Evolutionary conservation across 129 eudicot genomes (phyloP).

Genomic region (Flaveria ramosissima): DNA sequence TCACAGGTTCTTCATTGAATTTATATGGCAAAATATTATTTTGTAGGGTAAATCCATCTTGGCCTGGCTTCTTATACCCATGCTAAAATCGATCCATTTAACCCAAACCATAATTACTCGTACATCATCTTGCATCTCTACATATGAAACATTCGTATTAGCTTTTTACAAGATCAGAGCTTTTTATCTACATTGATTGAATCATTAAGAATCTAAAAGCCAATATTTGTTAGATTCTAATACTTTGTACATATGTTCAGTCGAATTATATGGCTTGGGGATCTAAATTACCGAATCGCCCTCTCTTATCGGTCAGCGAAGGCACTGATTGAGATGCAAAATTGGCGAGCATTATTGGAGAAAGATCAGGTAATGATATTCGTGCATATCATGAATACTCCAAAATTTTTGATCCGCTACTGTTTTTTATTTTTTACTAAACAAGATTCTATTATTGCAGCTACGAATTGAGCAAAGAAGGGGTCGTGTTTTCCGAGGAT

Average conservation of each 20-base stretch:
- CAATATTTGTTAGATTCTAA: conserved; percentile 26
- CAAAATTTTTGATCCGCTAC: background rate
- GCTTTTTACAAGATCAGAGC: background rate
- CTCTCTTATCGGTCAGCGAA: conserved; percentile 90
- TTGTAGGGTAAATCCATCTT: background rate
- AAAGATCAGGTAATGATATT: conserved; percentile 67
- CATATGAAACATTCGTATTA: background rate
- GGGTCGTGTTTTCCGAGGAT: conserved; percentile 79
- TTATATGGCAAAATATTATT: background rate
- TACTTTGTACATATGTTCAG: conserved; percentile 40
- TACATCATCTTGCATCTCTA: too few species aligned
- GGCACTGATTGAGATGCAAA: conserved; percentile 98
- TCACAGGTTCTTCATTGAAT: background rate
- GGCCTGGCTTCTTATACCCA: background rate
- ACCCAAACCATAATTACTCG: too few species aligned
- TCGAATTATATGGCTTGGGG: conserved; percentile 97
- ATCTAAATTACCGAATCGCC: conserved; percentile 89
- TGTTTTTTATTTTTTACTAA: background rate
- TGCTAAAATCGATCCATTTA: too few species aligned
- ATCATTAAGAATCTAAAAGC: background rate
- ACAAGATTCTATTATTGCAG: conserved; percentile 41
- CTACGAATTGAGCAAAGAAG: conserved; percentile 84
- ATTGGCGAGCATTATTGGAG: conserved; percentile 92
- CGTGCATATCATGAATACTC: background rate
- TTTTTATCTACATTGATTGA: conserved; percentile 1